Evolutionary conservation across 2,329 filamentous ascomycete genomes (phyloP), one percentile per base, ranked within the genome.

Genomic region (Chaetomiaceae sp.): DNA sequence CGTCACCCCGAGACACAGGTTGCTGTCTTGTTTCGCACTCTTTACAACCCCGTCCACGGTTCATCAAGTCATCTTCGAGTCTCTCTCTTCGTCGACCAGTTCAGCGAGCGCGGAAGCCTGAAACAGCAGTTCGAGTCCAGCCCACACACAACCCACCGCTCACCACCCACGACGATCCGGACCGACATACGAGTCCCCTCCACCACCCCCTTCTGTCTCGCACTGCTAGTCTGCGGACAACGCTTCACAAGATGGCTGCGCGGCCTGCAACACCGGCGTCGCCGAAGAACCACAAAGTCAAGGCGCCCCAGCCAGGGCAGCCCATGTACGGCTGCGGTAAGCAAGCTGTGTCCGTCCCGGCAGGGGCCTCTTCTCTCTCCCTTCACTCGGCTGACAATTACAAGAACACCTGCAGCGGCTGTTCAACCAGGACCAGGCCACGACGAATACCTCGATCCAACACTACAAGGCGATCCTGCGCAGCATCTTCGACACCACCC

Each of bases 401-500:
- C 62, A 4, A 90, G 87, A 88, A 65, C 87, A 91, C 67, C 77
- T 88, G 43, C 83, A 87, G 65, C 73, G 76, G 20, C 78, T 90
- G 53, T 74, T 89, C 30, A 75, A 73, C 30, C 78, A 76, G 61
- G 76, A 72, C 40, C 79, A 81, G 55, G 80, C 83, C 55, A 78
- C 80, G 14, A 83, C 82, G 68, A 84, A 86, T 60, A 82, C 77
- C 55, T 85, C 84, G 17, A 81, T 87, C 54, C 74, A 81, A 49
- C 80, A 87, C 60, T 91, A 91, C 68, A 86, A 85, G 63, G 78
- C 81, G 62, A 80, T 89, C 53, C 73, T 90, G 34, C 77, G 83
- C 54, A 79, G 80, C 51, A 83, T 91, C 57, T 85, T 85, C 68
- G 85, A 89, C 65, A 75, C 78, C 55, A 80, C 74, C 43, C 81